phyloP scores from a whole-genome alignment of 495 filamentous ascomycete species.

The Aspergillus incahuasiensis region DNA sequence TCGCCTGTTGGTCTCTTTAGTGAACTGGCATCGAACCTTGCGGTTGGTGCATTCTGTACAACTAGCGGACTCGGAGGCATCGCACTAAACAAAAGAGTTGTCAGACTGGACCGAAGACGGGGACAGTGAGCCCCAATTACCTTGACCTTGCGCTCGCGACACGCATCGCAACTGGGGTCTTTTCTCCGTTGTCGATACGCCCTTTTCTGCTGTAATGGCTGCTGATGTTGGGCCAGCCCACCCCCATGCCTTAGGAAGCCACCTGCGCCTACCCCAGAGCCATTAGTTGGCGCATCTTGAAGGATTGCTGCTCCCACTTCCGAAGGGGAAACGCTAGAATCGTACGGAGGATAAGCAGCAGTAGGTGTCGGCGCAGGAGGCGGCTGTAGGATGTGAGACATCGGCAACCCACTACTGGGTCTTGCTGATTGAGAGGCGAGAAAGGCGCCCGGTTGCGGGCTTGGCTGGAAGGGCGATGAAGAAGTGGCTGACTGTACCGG shows the following conservation, averaged over 20 bases:
- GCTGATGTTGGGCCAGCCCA: conserved; percentile 41
- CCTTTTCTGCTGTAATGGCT: conserved; percentile 71
- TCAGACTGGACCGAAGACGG: conserved; percentile 1
- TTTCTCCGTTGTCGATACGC: conserved; percentile 93
- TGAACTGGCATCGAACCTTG: conserved; percentile 96
- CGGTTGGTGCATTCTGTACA: conserved; percentile 95
- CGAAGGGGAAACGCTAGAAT: conserved; percentile 41
- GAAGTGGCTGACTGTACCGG: conserved; percentile 39
- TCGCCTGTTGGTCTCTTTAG: conserved; percentile 95
- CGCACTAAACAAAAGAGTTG: conserved; percentile 53
- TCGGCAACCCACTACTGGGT: conserved; percentile 40
- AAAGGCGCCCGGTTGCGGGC: conserved; percentile 25
- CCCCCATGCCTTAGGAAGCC: conserved; percentile 43
- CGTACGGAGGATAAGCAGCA: conserved; percentile 38
- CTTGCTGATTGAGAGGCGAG: conserved; percentile 44
- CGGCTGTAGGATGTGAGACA: conserved; percentile 45
- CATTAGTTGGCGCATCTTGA: conserved; percentile 34
- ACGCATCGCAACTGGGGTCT: conserved; percentile 97
- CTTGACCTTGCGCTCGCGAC: conserved; percentile 96
- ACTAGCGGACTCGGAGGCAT: conserved; percentile 91
- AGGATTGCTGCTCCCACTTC: conserved; percentile 30
- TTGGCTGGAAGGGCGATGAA: conserved; percentile 24
- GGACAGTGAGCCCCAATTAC: conserved; percentile 29
- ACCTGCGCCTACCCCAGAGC: conserved; percentile 32
- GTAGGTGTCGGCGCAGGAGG: conserved; percentile 25